Evolutionary conservation across 768 basidiomycete species (phyloP).

Genomic region (Tremella mesenterica): DNA sequence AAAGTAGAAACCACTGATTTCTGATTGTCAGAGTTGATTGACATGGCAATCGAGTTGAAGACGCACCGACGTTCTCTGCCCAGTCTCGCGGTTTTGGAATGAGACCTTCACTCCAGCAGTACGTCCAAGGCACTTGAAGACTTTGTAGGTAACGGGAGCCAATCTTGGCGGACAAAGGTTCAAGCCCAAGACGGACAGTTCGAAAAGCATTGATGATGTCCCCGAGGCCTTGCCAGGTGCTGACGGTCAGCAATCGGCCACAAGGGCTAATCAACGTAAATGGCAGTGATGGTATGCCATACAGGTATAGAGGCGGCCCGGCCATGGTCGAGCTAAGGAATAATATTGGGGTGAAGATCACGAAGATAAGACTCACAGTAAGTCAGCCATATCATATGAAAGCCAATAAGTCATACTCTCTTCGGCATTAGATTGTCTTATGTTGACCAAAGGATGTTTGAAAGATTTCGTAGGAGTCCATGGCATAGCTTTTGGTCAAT

Average conservation of each 20-base stretch:
- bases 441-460: constrained; percentile 58
- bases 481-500: constrained; percentile 53
- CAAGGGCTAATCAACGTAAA: neutral
- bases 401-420: constrained; percentile 54
- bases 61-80: constrained; percentile 55
- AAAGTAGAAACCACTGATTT: constrained; percentile 61
- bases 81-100: constrained; percentile 60
- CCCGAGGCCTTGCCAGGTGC: constrained; percentile 49
- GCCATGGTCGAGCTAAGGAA: neutral
- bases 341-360: neutral
- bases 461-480: constrained; percentile 56
- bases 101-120: constrained; percentile 56
- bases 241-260: neutral
- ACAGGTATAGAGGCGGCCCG: too few species aligned
- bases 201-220: constrained; percentile 58
- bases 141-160: constrained; percentile 54
- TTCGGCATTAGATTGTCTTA: constrained; percentile 53
- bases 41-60: neutral
- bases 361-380: constrained; percentile 46
- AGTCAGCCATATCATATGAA: constrained; percentile 55
- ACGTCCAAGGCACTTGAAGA: constrained; percentile 57
- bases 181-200: constrained; percentile 49
- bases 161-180: constrained; percentile 49
- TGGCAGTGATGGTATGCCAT: neutral
- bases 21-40: constrained; percentile 34